Conservation (phyloP, 179 eudicot species). For the Patellifolia procumbens region DNA sequence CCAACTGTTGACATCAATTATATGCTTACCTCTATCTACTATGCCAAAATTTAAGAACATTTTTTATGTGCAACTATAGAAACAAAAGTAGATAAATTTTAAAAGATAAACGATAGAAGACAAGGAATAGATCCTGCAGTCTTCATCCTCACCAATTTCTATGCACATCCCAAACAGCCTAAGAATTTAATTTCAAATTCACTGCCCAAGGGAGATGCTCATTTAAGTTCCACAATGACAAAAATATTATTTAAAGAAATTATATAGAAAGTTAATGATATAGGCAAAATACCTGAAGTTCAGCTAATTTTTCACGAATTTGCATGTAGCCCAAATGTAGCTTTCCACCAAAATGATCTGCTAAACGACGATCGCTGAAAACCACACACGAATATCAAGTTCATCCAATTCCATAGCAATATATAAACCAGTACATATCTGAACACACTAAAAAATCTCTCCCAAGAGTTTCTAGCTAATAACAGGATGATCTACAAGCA, state of each 20-base stretch:
- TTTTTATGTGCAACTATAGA: slow-evolving; percentile 7
- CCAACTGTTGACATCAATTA: neutral
- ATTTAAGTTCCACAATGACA: neutral
- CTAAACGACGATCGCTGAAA: slow-evolving; percentile 94
- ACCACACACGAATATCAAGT: slow-evolving; percentile 36
- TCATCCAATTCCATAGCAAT: slow-evolving; percentile 20
- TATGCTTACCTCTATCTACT: slow-evolving; percentile 12
- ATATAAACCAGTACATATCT: slow-evolving; percentile 4
- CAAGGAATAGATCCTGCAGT: neutral
- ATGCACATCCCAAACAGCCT: slow-evolving; percentile 3
- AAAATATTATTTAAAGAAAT: neutral
- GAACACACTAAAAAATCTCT: slow-evolving; percentile 19
- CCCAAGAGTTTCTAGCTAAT: slow-evolving; percentile 45
- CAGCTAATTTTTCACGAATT: slow-evolving; percentile 93
- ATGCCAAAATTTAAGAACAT: slow-evolving; percentile 1
- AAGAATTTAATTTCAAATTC: neutral
- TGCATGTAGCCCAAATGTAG: slow-evolving; percentile 99
- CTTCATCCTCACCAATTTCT: neutral
- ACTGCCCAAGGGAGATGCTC: neutral
- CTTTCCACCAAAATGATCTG: slow-evolving; percentile 99
- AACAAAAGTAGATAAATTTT: neutral
- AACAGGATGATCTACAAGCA: slow-evolving; percentile 66
- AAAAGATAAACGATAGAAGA: neutral
- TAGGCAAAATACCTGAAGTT: slow-evolving; percentile 65
- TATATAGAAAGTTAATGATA: neutral